Conservation (phyloP, 495 filamentous ascomycete species). For the Daldinia bambusicola region DNA sequence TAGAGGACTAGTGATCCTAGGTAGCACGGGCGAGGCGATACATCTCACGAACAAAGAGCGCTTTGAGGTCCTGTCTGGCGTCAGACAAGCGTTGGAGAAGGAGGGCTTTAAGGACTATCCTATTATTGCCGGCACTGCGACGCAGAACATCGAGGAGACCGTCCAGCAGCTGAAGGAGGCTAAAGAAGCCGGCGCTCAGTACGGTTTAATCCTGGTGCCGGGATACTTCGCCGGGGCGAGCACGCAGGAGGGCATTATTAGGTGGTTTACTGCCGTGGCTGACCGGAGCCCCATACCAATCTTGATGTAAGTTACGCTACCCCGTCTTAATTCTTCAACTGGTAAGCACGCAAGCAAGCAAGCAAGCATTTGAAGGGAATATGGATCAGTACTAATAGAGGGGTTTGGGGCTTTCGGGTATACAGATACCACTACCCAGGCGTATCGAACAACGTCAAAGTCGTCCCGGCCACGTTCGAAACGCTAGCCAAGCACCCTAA, state of each 20-base stretch:
- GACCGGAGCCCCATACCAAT: slow-evolving; percentile 64
- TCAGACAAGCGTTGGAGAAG: slow-evolving; percentile 62
- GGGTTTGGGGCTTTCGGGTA: not conserved
- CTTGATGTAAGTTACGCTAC: slow-evolving; percentile 54
- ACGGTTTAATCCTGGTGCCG: slow-evolving; percentile 68
- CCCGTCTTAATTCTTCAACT: not conserved
- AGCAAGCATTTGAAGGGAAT: not conserved
- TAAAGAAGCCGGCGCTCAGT: slow-evolving; percentile 68
- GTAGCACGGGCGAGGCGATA: slow-evolving; percentile 75
- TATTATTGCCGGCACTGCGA: slow-evolving; percentile 73
- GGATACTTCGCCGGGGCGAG: slow-evolving; percentile 65
- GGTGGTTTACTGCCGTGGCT: slow-evolving; percentile 66
- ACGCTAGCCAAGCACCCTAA: slow-evolving; percentile 65
- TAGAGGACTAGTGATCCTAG: slow-evolving; percentile 72
- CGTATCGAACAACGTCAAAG: slow-evolving; percentile 68
- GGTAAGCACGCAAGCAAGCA: too few relatives aligned
- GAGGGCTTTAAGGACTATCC: slow-evolving; percentile 70
- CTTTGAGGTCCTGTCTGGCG: slow-evolving; percentile 61
- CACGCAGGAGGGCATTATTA: slow-evolving; percentile 60
- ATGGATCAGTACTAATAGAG: not conserved
- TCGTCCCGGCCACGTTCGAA: slow-evolving; percentile 65
- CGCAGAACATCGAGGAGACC: slow-evolving; percentile 71
- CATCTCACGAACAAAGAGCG: slow-evolving; percentile 71
- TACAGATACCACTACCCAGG: slow-evolving; percentile 72
- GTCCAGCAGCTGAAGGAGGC: slow-evolving; percentile 67